Base-by-base conservation (phyloP, 1,284 basidiomycete species). In the Phenoliferia sp. region DNA sequence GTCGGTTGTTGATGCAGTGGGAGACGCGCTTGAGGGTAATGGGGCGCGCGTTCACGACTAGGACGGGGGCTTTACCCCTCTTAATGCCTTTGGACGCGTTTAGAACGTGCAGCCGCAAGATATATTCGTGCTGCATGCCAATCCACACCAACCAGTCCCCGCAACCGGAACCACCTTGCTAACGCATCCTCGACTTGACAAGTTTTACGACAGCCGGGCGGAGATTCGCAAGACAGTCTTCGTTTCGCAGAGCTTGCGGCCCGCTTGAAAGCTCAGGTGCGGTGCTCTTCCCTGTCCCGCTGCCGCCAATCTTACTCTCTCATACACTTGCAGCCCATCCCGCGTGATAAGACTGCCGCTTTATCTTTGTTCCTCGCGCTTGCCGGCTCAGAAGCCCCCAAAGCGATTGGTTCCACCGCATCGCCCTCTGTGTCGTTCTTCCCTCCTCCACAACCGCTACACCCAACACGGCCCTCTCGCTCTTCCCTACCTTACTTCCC, bases 361-460 rank as follows among this genome's bases (percentile, higher is more conserved):
- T 35, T 65, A 19, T 34, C 35, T 31, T 39, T 60, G 29, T 39
- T 65, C 52, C 35, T 60, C 50, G 55, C 64, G 6, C 64, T 56
- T 52, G 63, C 63, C 16, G 59, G 48, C 61, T 39, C 35, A 48
- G 36, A 39, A 15, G 19, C 59, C 19, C 36, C 55, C 31, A 17
- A 33, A 31, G 28, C 55, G n/a, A 22, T 39, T 33, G n/a, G n/a
- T 36, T 28, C 16, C 17, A 60, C 31, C 44, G 5, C 33, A 12
- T 34, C 33, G 16, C 29, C 31, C 52, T 33, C 59, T 50, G n/a
- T 28, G 32, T 28, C 54, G 10, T 58, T 52, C 31, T 32, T 52
- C 55, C 22, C 55, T 56, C 29, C 17, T 16, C 55, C 55, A 48
- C 35, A 31, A 26, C 58, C 62, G 29, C 52, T 52, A 28, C 22